These are phyloP conservation scores for Carex pumila DNA, from an alignment of 176 grass and related monocot species.

Conservation along the genomic window DNA sequence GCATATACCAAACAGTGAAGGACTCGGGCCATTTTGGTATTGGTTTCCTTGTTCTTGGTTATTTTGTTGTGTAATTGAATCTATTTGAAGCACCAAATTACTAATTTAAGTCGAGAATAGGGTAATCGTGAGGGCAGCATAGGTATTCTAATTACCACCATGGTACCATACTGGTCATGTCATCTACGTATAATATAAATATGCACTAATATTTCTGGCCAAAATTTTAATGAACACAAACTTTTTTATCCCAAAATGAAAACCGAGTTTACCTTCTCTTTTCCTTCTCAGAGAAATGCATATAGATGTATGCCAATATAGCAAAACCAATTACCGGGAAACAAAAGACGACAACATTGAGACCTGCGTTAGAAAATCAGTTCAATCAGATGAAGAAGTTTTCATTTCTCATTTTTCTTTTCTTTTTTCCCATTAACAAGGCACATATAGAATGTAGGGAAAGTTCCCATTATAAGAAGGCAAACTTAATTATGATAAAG, in stretches of 20 bases:
- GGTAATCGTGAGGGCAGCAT: neutral
- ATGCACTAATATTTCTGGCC: neutral
- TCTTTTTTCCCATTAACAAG: neutral
- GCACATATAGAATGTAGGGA: neutral
- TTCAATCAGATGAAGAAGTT: neutral
- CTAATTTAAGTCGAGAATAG: neutral
- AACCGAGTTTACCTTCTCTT: neutral
- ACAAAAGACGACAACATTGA: constrained; percentile 35
- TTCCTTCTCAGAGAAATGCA: constrained; percentile 14
- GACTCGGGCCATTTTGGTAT: neutral
- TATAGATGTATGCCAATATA: constrained; percentile 14
- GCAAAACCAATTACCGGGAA: constrained; percentile 34
- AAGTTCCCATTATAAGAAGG: neutral
- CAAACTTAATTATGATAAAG: neutral
- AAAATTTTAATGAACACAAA: neutral
- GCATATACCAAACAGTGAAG: neutral
- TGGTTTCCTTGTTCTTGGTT: neutral
- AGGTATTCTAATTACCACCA: neutral
- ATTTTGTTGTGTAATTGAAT: neutral
- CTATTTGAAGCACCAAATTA: neutral
- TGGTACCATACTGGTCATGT: neutral
- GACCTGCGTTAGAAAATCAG: constrained; percentile 16
- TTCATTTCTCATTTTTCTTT: too few relatives aligned
- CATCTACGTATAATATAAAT: neutral
- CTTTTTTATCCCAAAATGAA: too few relatives aligned